A percentile compares a stretch with the other conserved stretches of the same genome.
Conservation (phyloP, 208 protist genomes). For the Trypanosoma rangeli region DNA sequence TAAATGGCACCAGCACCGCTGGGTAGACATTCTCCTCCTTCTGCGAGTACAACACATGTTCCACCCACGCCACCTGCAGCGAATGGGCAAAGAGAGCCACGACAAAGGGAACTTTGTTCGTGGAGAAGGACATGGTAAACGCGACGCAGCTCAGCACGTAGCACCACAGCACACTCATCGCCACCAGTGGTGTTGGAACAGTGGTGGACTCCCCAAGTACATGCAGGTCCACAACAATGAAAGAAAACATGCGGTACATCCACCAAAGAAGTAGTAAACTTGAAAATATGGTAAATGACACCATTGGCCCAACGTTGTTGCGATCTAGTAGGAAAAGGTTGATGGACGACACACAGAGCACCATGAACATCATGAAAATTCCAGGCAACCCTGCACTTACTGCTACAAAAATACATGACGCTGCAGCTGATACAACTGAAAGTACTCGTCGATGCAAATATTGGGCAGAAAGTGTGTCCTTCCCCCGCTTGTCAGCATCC, state of each 20-base stretch:
- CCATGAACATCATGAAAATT: conserved; percentile 50
- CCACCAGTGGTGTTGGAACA: conserved; percentile 63
- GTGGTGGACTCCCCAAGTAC: conserved; percentile 73
- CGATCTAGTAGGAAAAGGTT: conserved; percentile 84
- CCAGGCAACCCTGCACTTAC: conserved; percentile 43
- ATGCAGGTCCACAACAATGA: conserved; percentile 80
- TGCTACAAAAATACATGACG: conserved; percentile 47
- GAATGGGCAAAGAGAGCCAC: conserved; percentile 68
- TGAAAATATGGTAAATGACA: conserved; percentile 78
- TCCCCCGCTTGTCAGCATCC: conserved; percentile 48
- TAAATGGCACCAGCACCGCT: conserved; percentile 63
- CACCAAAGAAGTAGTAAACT: conserved; percentile 83
- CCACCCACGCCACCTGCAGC: conserved; percentile 69
- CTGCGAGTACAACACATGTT: conserved; percentile 88
- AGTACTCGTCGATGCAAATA: conserved; percentile 29
- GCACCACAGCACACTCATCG: conserved; percentile 65
- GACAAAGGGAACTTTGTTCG: conserved; percentile 45
- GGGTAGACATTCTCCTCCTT: conserved; percentile 79
- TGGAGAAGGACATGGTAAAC: conserved; percentile 73
- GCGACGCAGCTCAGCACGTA: conserved; percentile 82
- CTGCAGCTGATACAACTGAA: conserved; percentile 41
- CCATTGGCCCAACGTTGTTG: conserved; percentile 55
- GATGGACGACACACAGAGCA: conserved; percentile 60
- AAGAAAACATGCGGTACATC: conserved; percentile 88
- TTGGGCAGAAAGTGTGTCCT: conserved; percentile 25